phyloP scores from a whole-genome alignment of 176 grass and related monocot species.

The bread wheat (Triticum aestivum) region DNA sequence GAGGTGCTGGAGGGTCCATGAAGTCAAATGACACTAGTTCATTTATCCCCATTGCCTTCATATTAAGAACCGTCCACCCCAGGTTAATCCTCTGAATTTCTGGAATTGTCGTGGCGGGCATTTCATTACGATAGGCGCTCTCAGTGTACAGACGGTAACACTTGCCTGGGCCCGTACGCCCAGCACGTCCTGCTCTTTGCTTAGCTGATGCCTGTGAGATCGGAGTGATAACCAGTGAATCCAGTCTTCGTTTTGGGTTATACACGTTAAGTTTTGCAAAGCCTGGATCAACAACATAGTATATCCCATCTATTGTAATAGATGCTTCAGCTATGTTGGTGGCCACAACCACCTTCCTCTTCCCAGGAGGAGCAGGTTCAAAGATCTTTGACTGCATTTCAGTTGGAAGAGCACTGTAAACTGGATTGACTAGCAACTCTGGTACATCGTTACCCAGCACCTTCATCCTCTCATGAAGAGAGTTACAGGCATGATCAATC shows the following conservation, averaged over 20 bases:
- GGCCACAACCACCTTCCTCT: slow-evolving; percentile 78
- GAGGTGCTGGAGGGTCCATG: slow-evolving; percentile 62
- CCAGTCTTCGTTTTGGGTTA: slow-evolving; percentile 60
- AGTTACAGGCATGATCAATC: slow-evolving; percentile 39
- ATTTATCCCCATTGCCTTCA: slow-evolving; percentile 83
- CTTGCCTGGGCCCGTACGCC: slow-evolving; percentile 47
- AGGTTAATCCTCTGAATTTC: slow-evolving; percentile 71
- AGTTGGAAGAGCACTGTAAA: slow-evolving; percentile 53
- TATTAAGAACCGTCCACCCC: slow-evolving; percentile 51
- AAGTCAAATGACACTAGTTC: slow-evolving; percentile 57
- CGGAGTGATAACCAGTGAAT: slow-evolving; percentile 58
- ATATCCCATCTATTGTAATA: slow-evolving; percentile 44
- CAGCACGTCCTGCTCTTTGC: slow-evolving; percentile 73
- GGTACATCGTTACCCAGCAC: slow-evolving; percentile 46
- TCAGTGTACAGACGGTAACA: slow-evolving; percentile 75
- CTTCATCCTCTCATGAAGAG: slow-evolving; percentile 32
- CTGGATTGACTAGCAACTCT: slow-evolving; percentile 52
- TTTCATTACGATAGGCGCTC: slow-evolving; percentile 68
- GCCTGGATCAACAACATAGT: slow-evolving; percentile 61
- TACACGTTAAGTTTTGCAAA: slow-evolving; percentile 68
- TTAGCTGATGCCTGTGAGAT: slow-evolving; percentile 76
- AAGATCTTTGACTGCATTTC: slow-evolving; percentile 50
- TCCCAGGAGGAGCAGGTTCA: slow-evolving; percentile 49
- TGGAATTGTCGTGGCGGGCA: slow-evolving; percentile 50
- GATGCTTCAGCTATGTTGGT: slow-evolving; percentile 75